These are phyloP conservation scores for Cymodocea nodosa DNA, from an alignment of 116 monocot species.

Conservation along the genomic window DNA sequence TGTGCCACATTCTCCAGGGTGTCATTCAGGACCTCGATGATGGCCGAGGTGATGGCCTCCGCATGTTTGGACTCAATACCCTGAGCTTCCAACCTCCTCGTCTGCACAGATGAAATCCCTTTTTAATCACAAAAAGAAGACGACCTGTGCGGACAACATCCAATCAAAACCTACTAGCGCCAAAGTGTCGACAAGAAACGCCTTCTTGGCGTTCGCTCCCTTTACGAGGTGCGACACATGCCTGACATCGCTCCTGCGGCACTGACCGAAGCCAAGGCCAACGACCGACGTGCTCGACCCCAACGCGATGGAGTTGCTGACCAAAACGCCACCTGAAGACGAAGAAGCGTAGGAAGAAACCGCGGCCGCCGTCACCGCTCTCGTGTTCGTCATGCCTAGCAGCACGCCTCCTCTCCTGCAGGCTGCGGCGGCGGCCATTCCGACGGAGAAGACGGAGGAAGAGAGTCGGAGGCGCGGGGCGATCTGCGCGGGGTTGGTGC, in stretches of 20 bases:
- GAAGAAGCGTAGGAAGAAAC: neutral
- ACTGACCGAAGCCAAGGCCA: neutral
- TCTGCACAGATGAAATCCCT: conserved; percentile 15
- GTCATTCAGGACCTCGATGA: conserved; percentile 47
- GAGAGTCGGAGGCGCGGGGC: neutral
- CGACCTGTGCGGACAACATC: neutral
- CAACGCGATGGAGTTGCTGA: neutral
- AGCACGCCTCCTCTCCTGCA: conserved; percentile 5
- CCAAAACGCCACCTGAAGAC: neutral
- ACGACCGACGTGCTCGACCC: neutral
- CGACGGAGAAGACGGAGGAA: neutral
- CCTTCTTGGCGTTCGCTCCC: conserved; percentile 22
- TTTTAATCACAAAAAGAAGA: neutral
- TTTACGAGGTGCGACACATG: conserved; percentile 13
- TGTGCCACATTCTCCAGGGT: conserved; percentile 46
- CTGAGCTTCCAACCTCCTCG: conserved; percentile 41
- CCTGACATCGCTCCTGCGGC: neutral
- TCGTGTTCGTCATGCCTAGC: neutral
- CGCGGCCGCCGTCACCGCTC: neutral
- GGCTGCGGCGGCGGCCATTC: conserved; percentile 1
- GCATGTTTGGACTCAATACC: conserved; percentile 49
- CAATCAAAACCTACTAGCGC: conserved; percentile 25
- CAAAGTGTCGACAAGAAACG: conserved; percentile 54
- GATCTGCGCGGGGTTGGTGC: neutral
- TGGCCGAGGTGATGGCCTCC: conserved; percentile 44